phyloP scores from a whole-genome alignment of 2,329 filamentous ascomycete species.

The Talaromyces sp. region DNA sequence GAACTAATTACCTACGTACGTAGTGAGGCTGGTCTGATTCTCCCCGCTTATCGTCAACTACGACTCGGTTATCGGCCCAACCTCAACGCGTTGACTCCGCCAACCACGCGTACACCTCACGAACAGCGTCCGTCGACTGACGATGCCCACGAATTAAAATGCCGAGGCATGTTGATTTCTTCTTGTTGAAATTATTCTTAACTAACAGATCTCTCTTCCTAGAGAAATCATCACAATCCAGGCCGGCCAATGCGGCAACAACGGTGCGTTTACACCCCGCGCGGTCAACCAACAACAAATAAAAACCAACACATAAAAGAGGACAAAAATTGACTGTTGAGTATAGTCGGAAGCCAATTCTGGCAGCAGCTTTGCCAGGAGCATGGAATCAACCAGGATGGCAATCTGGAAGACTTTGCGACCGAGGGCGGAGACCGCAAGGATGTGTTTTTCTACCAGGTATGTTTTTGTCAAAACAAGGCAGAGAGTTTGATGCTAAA shows the following conservation, averaged over 20 bases:
- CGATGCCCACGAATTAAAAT: conserved; percentile 26
- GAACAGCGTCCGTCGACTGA: conserved; percentile 20
- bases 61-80: not conserved
- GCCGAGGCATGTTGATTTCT: conserved; percentile 27
- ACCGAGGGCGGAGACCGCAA: conserved; percentile 97
- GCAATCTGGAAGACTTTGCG: conserved; percentile 95
- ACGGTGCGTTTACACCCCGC: conserved; percentile 61
- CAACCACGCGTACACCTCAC: conserved; percentile 21
- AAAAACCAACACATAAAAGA: not conserved
- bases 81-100: conserved; percentile 29
- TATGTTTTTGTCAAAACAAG: conserved; percentile 15
- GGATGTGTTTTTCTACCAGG: conserved; percentile 96
- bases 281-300: not conserved
- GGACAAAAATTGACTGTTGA: conserved; percentile 4
- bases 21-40: not conserved
- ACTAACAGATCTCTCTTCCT: not conserved
- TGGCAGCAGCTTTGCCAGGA: conserved; percentile 99
- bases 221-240: conserved; percentile 99
- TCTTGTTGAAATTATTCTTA: not conserved
- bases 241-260: conserved; percentile 98
- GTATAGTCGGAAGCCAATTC: conserved; percentile 85
- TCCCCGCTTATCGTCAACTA: not conserved
- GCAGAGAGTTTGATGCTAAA: not conserved
- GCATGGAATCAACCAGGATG: conserved; percentile 95
- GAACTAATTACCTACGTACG: too few species aligned